Percentiles rank a stretch among this genome's conserved stretches.
Evolutionary conservation across 805 yeast species (phyloP).

Genomic region (Candida montana): DNA sequence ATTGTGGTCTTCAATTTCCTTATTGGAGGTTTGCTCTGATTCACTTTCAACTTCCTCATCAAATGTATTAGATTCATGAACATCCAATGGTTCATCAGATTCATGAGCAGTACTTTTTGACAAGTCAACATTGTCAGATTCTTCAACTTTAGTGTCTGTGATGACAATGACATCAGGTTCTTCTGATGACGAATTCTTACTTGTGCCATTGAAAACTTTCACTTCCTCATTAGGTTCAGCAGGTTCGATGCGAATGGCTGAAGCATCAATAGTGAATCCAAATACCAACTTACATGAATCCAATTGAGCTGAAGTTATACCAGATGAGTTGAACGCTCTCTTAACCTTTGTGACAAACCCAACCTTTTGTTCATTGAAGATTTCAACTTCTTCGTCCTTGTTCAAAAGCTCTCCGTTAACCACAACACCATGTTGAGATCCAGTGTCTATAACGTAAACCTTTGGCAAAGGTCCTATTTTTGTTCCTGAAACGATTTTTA

Average conservation of each 20-base stretch:
- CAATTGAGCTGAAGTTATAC: not conserved
- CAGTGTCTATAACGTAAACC: constrained; percentile 4
- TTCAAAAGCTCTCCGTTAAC: not conserved
- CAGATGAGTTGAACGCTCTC: no score
- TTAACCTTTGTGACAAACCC: constrained; percentile 6
- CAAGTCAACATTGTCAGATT: not conserved
- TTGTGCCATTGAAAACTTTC: not conserved
- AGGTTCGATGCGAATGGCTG: not conserved
- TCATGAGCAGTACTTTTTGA: no score
- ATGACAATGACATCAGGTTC: not conserved
- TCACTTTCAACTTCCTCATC: no score
- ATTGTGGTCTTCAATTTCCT: no score
- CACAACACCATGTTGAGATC: constrained; percentile 11
- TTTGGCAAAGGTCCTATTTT: not conserved
- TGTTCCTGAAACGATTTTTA: not conserved
- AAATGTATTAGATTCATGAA: no score
- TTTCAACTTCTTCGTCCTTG: not conserved
- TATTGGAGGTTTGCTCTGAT: no score
- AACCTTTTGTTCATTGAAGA: constrained; percentile 3
- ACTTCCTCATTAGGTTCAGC: not conserved
- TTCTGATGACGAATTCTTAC: not conserved
- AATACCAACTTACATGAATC: constrained; percentile 6
- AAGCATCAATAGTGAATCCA: not conserved
- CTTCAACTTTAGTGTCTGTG: not conserved
- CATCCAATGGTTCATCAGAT: no score